These are phyloP conservation scores for Penicillium angulare DNA, from an alignment of 495 filamentous ascomycete genomes.

Conservation along the genomic window DNA sequence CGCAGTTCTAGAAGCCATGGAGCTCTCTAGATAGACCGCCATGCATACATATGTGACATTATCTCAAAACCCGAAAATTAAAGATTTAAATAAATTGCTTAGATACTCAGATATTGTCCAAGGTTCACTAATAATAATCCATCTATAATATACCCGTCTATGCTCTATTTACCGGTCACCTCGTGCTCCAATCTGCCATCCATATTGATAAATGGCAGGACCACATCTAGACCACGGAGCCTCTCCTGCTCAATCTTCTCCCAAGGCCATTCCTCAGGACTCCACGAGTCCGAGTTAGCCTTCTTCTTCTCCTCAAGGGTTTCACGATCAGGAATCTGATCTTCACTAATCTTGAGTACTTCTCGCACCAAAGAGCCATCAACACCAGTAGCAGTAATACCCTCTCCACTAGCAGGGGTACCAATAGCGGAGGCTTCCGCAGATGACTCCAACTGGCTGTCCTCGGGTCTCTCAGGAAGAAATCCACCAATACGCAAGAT, in stretches of 20 bases:
- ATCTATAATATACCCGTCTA: neutral
- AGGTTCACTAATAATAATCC: neutral
- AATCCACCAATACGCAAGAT: conserved; percentile 66
- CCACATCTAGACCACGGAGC: conserved; percentile 51
- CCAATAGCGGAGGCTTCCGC: conserved; percentile 33
- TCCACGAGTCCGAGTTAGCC: conserved; percentile 36
- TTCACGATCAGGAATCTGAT: conserved; percentile 26
- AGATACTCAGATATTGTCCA: neutral
- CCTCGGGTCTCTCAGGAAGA: conserved; percentile 43
- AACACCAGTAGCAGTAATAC: conserved; percentile 30
- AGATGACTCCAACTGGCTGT: conserved; percentile 16
- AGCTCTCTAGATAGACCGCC: no score
- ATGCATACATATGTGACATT: neutral
- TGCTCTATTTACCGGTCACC: conserved; percentile 4
- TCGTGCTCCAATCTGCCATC: conserved; percentile 35
- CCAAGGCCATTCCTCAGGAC: conserved; percentile 49
- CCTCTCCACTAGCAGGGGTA: conserved; percentile 36
- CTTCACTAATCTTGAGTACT: conserved; percentile 33
- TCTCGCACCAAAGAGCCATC: conserved; percentile 39
- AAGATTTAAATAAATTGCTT: no score
- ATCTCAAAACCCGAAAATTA: no score
- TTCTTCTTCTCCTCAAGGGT: conserved; percentile 31
- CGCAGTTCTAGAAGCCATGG: no score
- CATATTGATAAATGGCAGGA: conserved; percentile 50
- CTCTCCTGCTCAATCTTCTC: conserved; percentile 58